Percentiles rank a stretch among this genome's conserved stretches.
These are phyloP conservation scores for Cotoneaster glaucophyllus DNA, from an alignment of 306 rosid species.

Conservation along the genomic window DNA sequence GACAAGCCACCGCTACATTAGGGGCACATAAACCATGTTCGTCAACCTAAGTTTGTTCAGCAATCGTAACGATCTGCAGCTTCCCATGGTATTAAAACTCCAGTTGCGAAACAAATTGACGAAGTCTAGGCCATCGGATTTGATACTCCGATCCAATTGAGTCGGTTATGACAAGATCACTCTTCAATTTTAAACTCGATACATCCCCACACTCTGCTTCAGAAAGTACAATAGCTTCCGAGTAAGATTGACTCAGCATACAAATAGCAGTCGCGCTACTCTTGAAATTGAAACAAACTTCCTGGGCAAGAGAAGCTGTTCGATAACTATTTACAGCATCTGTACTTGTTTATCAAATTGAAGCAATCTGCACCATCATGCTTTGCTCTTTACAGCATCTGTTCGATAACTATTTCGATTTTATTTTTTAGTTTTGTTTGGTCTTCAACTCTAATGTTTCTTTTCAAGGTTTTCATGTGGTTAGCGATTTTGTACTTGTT, in stretches of 20 bases:
- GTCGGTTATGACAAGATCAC: too few species aligned
- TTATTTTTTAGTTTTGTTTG: not conserved
- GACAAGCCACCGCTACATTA: too few species aligned
- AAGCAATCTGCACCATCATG: conserved; percentile 6
- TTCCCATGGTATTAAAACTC: too few species aligned
- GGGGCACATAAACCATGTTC: too few species aligned
- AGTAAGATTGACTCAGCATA: not conserved
- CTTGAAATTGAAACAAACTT: not conserved
- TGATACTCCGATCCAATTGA: too few species aligned
- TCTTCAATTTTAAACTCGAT: conserved; percentile 18
- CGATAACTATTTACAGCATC: too few species aligned
- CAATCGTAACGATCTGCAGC: too few species aligned
- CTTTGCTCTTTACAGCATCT: not conserved
- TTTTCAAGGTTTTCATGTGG: not conserved
- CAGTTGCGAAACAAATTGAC: too few species aligned
- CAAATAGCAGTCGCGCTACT: not conserved
- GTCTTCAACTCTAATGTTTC: not conserved
- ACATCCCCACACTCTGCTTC: not conserved
- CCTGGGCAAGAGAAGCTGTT: conserved; percentile 6
- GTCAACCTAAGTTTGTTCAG: too few species aligned
- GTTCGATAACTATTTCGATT: not conserved
- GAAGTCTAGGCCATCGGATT: too few species aligned
- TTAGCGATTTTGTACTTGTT: not conserved
- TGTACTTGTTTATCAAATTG: too few species aligned
- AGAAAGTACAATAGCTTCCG: not conserved